phyloP scores from a whole-genome alignment of 306 rosid genomes.

The Prosopis cineraria region DNA sequence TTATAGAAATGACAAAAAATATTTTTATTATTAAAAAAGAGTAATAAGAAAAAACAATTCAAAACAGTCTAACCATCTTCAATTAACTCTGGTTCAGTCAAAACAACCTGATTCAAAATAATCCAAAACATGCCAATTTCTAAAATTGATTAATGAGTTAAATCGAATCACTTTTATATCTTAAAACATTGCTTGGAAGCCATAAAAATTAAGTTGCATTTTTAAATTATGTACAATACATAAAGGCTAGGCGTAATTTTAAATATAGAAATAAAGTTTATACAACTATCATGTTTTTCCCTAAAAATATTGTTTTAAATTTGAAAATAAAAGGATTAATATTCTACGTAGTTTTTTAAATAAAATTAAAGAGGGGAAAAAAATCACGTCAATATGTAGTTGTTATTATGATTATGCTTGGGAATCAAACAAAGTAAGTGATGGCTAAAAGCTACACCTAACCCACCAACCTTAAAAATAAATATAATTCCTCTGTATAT shows the following conservation, averaged over 20 bases:
- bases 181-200: no score
- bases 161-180: no score
- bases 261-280: background rate
- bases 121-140: no score
- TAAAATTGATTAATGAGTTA: no score
- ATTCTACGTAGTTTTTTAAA: background rate
- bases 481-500: background rate
- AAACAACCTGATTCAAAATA: no score
- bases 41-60: no score
- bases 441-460: background rate
- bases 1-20: no score
- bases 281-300: no score
- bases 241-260: background rate
- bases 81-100: no score
- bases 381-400: background rate
- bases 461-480: background rate
- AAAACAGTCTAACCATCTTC: no score
- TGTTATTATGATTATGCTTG: background rate
- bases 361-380: background rate
- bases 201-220: background rate
- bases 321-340: background rate
- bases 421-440: background rate
- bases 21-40: no score
- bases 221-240: background rate
- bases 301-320: background rate